Evolutionary conservation across 2,329 filamentous ascomycete species (phyloP), one percentile per base, ranked within the genome.

Genomic region (Lasiodiplodia hormozganensis): DNA sequence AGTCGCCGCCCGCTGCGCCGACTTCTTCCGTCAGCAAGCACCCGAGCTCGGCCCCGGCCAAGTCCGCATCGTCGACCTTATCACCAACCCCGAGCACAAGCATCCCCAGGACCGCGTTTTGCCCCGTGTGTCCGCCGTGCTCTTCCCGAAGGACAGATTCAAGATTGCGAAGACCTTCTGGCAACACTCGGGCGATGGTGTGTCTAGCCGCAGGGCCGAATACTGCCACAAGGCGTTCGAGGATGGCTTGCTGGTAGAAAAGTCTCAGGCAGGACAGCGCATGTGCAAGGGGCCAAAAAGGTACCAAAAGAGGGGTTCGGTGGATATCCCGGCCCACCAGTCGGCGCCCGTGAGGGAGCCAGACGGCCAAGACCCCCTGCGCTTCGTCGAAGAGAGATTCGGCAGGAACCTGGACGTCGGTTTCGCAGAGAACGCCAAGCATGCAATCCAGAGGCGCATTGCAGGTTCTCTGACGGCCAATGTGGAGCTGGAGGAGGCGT

Each of bases 181-280:
- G 96, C 96, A 98, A 78, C 96, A 99, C 79, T 92, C 92, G 0
- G 96, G 96, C 23, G 94, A 97, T 70, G 96, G 96, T 18, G 86
- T 97, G 16, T 97, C 94, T 0, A 97, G 94, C 77, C 90, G 96
- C 62, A 88, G 94, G 51, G 94, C 93, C 40, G 95, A 97, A 77
- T 97, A 97, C 79, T 97, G 92, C 76, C 89, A 94, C 70, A 84
- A 86, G 52, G 85, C 95, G 1, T 88, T 96, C 71, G 86, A 86
- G 47, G 90, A 95, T 70, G 89, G 89, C 0, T 83, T 92, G 52
- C 82, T 92, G 62, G 83, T 88, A 2, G 84, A 89, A 65, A 77
- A 80, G 16, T 81, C 77, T 64, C 72, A 76, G 3, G 76, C 77
- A 68, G 69, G 78, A 71, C 73, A 81, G 71, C 76, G 84, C 71